Evolutionary conservation across 164 flowering plant genomes (phyloP), one percentile per base, ranked within the genome.

Genomic region (Vitis cinerea): DNA sequence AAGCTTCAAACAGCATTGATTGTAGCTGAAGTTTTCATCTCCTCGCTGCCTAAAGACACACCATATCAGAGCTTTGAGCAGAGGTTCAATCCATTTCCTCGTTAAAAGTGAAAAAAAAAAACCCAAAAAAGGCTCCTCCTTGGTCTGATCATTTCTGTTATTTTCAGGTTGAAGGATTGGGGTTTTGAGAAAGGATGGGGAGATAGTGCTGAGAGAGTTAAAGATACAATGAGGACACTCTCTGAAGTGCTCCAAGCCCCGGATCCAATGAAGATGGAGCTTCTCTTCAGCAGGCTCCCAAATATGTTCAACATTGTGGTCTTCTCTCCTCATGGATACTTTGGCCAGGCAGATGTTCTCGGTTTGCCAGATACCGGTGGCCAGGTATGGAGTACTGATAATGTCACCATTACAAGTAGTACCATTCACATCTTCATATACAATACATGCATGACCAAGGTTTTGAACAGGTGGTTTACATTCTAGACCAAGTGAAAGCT

Each of bases 181-280:
- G 98, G 99, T 2, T 88, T 95, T 37, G 97, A 90, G 85, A 95
- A 86, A 69, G 99, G 99, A 29, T 95, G 99, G 99, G 99, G 99
- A 11, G 79, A 85, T 44, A 89, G 71, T 17, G 96, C 97, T 4
- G 94, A 77, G 70, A 84, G 83, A 66, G 97, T 87, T 7, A 76
- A 50, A 67, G 98, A 91, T 70, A 93, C 93, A 9, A 86, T 95
- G 80, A 74, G 74, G 51, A 68, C 78, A 9, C 84, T 90, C 31
- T 88, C 89, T 1, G 98, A 95, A 73, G 72, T 86, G 11, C 85
- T 95, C 14, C 87, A 95, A 80, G 91, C 97, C 27, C 94, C 99
- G 1, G 98, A 95, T 60, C 90, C 94, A 9, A n/a, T 10, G 47
- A 90, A 82, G 47, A 63, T 91, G 74, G 92, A 90, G 75, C 74